Conservation (phyloP, 495 filamentous ascomycete species). For the Penicillium canariense region DNA sequence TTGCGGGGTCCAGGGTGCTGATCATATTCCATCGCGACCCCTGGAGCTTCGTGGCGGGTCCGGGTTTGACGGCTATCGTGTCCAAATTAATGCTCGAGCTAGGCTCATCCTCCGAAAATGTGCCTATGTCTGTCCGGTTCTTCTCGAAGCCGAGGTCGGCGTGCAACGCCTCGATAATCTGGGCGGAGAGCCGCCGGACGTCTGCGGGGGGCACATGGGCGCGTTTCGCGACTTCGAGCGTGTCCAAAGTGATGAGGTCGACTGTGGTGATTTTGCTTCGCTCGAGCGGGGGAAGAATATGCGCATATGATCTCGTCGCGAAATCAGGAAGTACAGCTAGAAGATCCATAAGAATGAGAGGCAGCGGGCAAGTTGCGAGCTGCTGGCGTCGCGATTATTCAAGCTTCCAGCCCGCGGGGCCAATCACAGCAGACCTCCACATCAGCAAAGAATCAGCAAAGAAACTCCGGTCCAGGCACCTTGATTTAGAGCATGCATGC, state of each 20-base stretch:
- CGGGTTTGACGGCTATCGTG: constrained; percentile 7
- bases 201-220: constrained; percentile 79
- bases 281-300: constrained; percentile 79
- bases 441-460: neutral
- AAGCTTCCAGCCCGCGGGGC: constrained; percentile 5
- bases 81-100: constrained; percentile 30
- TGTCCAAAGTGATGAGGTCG: constrained; percentile 84
- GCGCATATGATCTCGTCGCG: constrained; percentile 60
- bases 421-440: neutral
- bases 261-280: constrained; percentile 68
- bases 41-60: constrained; percentile 31
- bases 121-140: constrained; percentile 12
- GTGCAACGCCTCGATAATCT: constrained; percentile 66
- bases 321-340: constrained; percentile 78
- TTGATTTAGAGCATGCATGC: too few species aligned
- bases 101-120: constrained; percentile 11
- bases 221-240: constrained; percentile 79
- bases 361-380: constrained; percentile 5
- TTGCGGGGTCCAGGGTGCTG: constrained; percentile 71
- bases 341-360: constrained; percentile 66
- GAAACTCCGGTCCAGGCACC: neutral
- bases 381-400: constrained; percentile 12
- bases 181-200: constrained; percentile 63
- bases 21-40: constrained; percentile 57
- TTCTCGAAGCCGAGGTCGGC: constrained; percentile 54